Base-by-base conservation (phyloP, 148 eudicot species). In the Arbutus unedo region DNA sequence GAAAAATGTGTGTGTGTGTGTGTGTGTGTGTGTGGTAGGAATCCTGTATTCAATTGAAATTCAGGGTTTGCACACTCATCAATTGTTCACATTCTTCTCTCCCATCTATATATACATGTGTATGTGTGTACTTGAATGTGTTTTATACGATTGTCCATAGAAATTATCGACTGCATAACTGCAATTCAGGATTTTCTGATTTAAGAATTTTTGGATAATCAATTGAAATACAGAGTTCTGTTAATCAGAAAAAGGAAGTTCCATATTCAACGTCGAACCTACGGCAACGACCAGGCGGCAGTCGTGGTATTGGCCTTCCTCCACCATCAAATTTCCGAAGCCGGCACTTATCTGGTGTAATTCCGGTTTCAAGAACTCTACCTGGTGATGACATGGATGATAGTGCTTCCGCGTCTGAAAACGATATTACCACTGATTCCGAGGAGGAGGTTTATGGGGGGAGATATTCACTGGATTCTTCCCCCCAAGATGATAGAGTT, bases 391-490 rank as follows among this genome's bases (percentile, higher is more conserved):
- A 66, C 44, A 0, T 68, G 21, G 85, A 87, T 79, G 92, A 88
- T 53, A 85, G 91, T 68, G 85, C 79, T 51, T 88, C 93, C 44
- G 92, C 57, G 15, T 88, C 94, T 5, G 98, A 92, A 2, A 86
- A 88, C 82, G 96, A 88, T 38, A 79, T 86, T 55, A 87, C 87
- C 31, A 87, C 92, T 0, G 96, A 91, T 55, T 91, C 95, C 0
- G 98, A 94, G 74, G 92, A 88, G 45, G 97, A 89, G 83, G 91
- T 87, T 60, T 93, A 93, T 68, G 93, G 95, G 53, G 95, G 93
- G n/a, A 86, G 91, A 68, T 90, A 91, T 76, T 94, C 96, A 0
- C 85, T 93, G 19, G 96, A 94, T 85, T 93, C 98, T 13, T 94
- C 96, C 15, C 98, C 96, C 53, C 93, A 89, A 72, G 93, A 92